Conservation (phyloP, 371 early-diverging fungal genomes). For the Nematocida sp. region DNA sequence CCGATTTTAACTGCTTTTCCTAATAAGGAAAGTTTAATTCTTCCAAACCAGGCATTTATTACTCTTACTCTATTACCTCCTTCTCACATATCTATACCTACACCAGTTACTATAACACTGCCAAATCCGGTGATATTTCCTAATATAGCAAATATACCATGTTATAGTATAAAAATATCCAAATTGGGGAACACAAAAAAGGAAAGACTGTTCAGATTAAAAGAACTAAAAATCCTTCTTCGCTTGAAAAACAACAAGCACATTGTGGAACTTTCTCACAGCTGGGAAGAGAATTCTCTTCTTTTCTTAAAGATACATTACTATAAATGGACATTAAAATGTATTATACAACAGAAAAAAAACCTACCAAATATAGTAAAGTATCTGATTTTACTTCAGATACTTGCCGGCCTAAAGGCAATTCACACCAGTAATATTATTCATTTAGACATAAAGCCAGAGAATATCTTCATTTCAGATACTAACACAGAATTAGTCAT, state of each 20-base stretch:
- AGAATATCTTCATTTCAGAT: constrained; percentile 59
- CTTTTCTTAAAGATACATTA: constrained; percentile 82
- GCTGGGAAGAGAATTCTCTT: constrained; percentile 84
- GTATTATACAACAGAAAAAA: constrained; percentile 43
- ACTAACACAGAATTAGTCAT: constrained; percentile 21
- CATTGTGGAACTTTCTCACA: constrained; percentile 62
- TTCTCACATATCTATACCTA: too few species aligned
- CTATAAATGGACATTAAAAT: constrained; percentile 57
- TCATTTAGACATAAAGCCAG: constrained; percentile 69
- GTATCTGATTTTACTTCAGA: constrained; percentile 43
- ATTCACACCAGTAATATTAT: constrained; percentile 59
- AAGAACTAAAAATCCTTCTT: constrained; percentile 61
- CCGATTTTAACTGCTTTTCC: too few species aligned
- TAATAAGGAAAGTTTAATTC: too few species aligned
- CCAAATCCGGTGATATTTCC: too few species aligned
- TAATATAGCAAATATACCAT: too few species aligned
- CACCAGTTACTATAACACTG: too few species aligned
- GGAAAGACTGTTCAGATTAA: constrained; percentile 45
- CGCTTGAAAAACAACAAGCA: constrained; percentile 12
- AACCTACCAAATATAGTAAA: constrained; percentile 18
- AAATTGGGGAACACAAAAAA: constrained; percentile 38
- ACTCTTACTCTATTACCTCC: too few species aligned
- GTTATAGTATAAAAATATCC: constrained; percentile 36
- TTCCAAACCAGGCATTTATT: too few species aligned
- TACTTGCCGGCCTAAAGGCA: constrained; percentile 57